These are phyloP conservation scores for Capsella bursapastoris DNA, from an alignment of 345 rosid species.

Conservation along the genomic window DNA sequence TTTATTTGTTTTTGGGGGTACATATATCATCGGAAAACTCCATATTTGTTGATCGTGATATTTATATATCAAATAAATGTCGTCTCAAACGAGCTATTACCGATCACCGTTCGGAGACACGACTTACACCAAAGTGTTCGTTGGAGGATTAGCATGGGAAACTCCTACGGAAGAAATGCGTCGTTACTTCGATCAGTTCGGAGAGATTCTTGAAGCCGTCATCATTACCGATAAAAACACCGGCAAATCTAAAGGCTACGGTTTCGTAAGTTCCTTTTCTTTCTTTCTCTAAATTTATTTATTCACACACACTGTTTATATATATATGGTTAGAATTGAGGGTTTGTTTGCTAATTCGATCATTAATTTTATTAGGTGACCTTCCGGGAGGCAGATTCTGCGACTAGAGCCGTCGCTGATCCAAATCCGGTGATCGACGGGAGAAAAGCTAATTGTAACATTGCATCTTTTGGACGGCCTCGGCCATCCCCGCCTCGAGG, in stretches of 20 bases:
- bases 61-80: conserved; percentile 19
- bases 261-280: conserved; percentile 63
- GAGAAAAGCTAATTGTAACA: conserved; percentile 90
- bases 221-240: conserved; percentile 81
- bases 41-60: conserved; percentile 1
- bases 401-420: conserved; percentile 75
- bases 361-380: conserved; percentile 58
- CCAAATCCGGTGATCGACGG: conserved; percentile 90
- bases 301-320: neutral
- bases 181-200: conserved; percentile 83
- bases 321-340: neutral
- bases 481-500: conserved; percentile 92
- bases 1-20: neutral
- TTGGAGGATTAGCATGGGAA: conserved; percentile 98
- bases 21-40: conserved; percentile 1
- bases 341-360: neutral
- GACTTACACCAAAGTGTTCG: conserved; percentile 88
- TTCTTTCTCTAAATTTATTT: neutral
- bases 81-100: conserved; percentile 51
- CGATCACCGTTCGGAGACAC: conserved; percentile 96
- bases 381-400: conserved; percentile 88
- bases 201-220: conserved; percentile 96
- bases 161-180: conserved; percentile 89
- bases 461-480: conserved; percentile 87
- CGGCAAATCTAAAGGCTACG: conserved; percentile 95